Evolutionary conservation across 257 asterid species (phyloP), one percentile per base, ranked within the genome.

Genomic region (Pogostemon cablin): DNA sequence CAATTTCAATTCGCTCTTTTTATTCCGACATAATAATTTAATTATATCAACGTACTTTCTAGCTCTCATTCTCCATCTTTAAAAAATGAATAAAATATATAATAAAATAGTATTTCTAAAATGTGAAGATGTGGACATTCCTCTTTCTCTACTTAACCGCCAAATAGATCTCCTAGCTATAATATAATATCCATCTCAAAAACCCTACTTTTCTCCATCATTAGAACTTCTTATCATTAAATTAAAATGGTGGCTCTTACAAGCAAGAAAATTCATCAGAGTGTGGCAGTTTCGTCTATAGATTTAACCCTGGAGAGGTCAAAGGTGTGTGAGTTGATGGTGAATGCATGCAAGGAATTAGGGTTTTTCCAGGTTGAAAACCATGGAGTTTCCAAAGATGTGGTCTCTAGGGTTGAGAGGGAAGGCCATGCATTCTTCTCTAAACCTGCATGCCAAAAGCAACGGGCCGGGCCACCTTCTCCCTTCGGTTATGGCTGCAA

Each of bases 401-500:
- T 78, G 0, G 79, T 88, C 38, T 69, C 87, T 1, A 68, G 76
- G 5, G 75, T 87, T 11, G 95, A 91, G 63, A 73, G 9, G 8
- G 81, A 86, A 55, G 83, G 86, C 2, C 72, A 10, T 0, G 41
- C 75, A 1, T 91, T 91, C 65, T 91, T 91, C 74, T 72, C 82
- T 0, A 78, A 75, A 35, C 72, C 91, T 3, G 77, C 80, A n/a
- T 77, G 75, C 4, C 80, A 86, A 59, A 89, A 91, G 82, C 72
- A 78, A 6, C 79, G 62, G 66, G 84, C 91, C 48, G 86, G 87
- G 12, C 82, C 87, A 0, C 75, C 95, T 0, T 47, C 55, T 49
- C 95, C 97, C 0, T 89, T 87, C 39, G 97, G 97, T 0, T 91
- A 91, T 52, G 97, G 96, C 1, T 83, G 84, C 69, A 91, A 86